phyloP scores from a whole-genome alignment of 306 rosid genomes.

The Quercus robur region DNA sequence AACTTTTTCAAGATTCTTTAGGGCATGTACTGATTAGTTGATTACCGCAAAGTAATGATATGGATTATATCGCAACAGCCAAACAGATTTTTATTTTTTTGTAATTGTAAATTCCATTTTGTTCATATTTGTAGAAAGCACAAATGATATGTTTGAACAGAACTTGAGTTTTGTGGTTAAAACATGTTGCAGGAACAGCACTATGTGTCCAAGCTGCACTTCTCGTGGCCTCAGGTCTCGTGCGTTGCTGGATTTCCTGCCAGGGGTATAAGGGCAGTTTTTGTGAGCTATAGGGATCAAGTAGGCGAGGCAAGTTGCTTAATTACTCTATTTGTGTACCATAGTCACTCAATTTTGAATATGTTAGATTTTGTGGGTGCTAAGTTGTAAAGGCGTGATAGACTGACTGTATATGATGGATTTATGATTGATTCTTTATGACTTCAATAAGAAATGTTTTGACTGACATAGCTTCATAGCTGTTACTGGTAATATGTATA shows the following conservation, averaged over 20 bases:
- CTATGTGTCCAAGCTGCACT: constrained; percentile 68
- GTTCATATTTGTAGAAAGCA: not conserved
- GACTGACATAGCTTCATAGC: not conserved
- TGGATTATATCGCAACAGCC: not conserved
- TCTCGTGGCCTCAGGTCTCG: constrained; percentile 84
- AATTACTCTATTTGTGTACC: not conserved
- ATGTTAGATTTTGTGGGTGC: not conserved
- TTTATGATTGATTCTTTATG: not conserved
- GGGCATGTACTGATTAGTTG: not conserved
- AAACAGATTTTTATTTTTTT: not conserved
- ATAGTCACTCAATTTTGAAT: not conserved
- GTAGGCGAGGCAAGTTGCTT: constrained; percentile 46
- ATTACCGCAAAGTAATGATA: not conserved
- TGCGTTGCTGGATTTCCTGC: constrained; percentile 74
- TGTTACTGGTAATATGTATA: not conserved
- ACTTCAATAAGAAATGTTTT: not conserved
- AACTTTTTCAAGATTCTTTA: not conserved
- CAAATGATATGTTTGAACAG: not conserved
- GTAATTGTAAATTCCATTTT: not conserved
- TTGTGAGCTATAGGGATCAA: constrained; percentile 64
- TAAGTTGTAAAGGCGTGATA: not conserved
- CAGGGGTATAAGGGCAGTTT: constrained; percentile 62
- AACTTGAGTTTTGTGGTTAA: constrained; percentile 1
- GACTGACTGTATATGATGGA: not conserved
- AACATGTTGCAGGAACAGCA: constrained; percentile 69